These are phyloP conservation scores for Zizania palustris DNA, from an alignment of 202 grass and related monocot species.

Conservation along the genomic window DNA sequence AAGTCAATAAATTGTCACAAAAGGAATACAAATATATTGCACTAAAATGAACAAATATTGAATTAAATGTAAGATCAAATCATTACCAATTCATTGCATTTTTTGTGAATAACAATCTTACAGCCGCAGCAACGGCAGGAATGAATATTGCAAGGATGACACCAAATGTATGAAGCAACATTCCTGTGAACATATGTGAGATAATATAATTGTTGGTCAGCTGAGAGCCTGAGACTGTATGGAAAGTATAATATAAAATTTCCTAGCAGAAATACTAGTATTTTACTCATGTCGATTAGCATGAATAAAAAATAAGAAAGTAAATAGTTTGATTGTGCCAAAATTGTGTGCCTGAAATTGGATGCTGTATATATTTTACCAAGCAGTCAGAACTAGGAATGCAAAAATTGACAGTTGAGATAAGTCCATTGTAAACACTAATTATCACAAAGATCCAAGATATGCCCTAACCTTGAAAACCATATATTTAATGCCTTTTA, in stretches of 20 bases:
- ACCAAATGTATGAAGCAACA: slow-evolving; percentile 72
- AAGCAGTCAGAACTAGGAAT: slow-evolving; percentile 14
- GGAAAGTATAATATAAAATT: slow-evolving; percentile 21
- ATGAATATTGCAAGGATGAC: slow-evolving; percentile 76
- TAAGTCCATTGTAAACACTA: neutral
- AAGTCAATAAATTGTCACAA: neutral
- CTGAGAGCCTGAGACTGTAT: slow-evolving; percentile 1
- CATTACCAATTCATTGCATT: slow-evolving; percentile 98
- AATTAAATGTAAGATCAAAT: slow-evolving; percentile 31
- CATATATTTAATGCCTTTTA: neutral
- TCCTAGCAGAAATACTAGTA: slow-evolving; percentile 3
- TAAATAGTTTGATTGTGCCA: neutral
- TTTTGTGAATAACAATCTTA: slow-evolving; percentile 83
- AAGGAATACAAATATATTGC: neutral
- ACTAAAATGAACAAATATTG: slow-evolving; percentile 18
- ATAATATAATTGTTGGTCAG: slow-evolving; percentile 30
- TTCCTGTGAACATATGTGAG: slow-evolving; percentile 64
- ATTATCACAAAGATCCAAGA: neutral
- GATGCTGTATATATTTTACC: slow-evolving; percentile 5
- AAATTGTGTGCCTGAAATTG: slow-evolving; percentile 6
- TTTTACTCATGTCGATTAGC: slow-evolving; percentile 28
- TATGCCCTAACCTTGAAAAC: neutral
- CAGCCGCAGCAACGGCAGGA: slow-evolving; percentile 69
- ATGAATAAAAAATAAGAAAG: neutral
- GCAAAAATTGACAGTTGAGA: neutral